Evolutionary conservation across 177 flowering plant genomes (phyloP), one percentile per base, ranked within the genome.

Genomic region (Tripterygium wilfordii): DNA sequence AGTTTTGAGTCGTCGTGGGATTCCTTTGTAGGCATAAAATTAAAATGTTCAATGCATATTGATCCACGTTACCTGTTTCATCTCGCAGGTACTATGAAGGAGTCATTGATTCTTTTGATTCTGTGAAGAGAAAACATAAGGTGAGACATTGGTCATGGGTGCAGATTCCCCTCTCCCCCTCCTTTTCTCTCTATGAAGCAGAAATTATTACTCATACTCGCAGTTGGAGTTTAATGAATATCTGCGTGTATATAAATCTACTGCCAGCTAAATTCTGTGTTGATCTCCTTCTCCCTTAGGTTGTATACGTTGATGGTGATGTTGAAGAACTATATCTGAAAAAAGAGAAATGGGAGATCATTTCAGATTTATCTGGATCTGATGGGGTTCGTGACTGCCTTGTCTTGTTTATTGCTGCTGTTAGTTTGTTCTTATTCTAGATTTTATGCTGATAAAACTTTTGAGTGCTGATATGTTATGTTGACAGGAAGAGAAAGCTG

Each of bases 21-120:
- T n/a, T n/a, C n/a, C n/a, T n/a, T n/a, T n/a, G n/a, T n/a, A n/a
- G n/a, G n/a, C n/a, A n/a, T n/a, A n/a, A n/a, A n/a, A n/a, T n/a
- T n/a, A n/a, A n/a, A n/a, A n/a, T n/a, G 18, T n/a, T 15, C 29
- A 15, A 40, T 27, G 15, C 6, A 10, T 39, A 13, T 45, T 14
- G 39, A 23, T 25, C 35, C 2, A 21, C 21, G 16, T n/a, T 19
- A 28, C 10, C n/a, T 15, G 13, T 19, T 41, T 20, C 46, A n/a
- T 45, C 44, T 44, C 74, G 47, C 85, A 89, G 97, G 75, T 89
- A 44, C 37, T 89, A 89, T 58, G 64, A 64, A 33, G 97, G 97
- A 42, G 46, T 45, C 12, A 45, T 89, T 55, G 66, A 40, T 0
- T 65, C 82, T 25, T 89, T 42, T 66, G 81, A 78, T 58, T 50